Evolutionary conservation across 306 rosid species (phyloP), one percentile per base, ranked within the genome.

Genomic region (Gillenia trifoliata): DNA sequence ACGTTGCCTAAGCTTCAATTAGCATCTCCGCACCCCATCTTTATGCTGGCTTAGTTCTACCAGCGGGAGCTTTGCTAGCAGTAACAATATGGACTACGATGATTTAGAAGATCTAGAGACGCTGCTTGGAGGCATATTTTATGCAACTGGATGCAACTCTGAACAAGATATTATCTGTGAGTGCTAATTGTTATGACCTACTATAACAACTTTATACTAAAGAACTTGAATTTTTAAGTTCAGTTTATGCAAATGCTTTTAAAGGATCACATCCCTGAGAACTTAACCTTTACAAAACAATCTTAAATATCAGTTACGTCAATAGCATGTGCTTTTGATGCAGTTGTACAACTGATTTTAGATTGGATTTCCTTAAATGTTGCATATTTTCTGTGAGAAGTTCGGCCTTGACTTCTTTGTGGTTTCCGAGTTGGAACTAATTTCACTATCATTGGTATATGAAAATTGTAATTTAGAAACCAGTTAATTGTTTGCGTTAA

Each of bases 101-200:
- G 95, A 88, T 40, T 95, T 94, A 33, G 96, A 94, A 84, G 99
- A 94, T 83, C 84, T 92, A 70, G 97, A 94, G 83, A 94, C 92
- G 99, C 80, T 94, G 89, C 97, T 94, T 30, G 99, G n/a, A 94
- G 83, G 99, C 97, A 55, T 92, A 94, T 79, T 94, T 94, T 82
- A 92, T 94, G 93, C 97, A 94, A 83, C 81, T 94, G 75, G 98
- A 94, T 87, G 90, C 96, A 72, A 90, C 98, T 33, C 98, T 92
- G 25, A 92, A 94, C 93, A 92, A 88, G 88, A 94, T 94, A 87
- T 81, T 92, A 77, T 94, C 97, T 52, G 99, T 94, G 77, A 91
- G 97, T 88, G 22, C 74, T 54, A 30, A 11, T 56, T 68, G 66
- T 25, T 25, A 28, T 77, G 23, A 69, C 22, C 4, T 45, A 8